Evolutionary conservation across 1,284 basidiomycete species (phyloP).

Genomic region (Puccinia triticina): DNA sequence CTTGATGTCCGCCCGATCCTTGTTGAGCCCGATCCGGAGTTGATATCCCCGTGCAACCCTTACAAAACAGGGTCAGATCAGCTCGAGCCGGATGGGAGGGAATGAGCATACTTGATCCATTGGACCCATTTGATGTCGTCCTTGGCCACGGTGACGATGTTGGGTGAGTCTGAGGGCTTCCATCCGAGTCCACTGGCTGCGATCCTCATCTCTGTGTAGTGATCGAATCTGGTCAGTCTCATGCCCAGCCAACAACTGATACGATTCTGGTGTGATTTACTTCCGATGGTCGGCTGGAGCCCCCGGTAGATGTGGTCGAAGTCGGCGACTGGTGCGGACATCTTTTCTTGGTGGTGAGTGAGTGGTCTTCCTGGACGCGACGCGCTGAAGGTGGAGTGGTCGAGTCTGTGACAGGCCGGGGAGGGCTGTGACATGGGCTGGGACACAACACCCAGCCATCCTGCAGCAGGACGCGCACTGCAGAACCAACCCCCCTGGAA

Average conservation of each 20-base stretch:
- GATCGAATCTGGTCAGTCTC: not conserved
- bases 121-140: constrained; percentile 81
- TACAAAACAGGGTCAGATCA: not conserved
- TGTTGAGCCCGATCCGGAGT: constrained; percentile 75
- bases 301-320: constrained; percentile 82
- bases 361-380: too few species aligned
- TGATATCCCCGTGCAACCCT: constrained; percentile 90
- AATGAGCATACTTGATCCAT: constrained; percentile 69
- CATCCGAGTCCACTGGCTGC: constrained; percentile 87
- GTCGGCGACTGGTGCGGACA: constrained; percentile 64
- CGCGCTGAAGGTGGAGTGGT: too few species aligned
- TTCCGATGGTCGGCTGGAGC: constrained; percentile 73
- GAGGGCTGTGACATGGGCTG: too few species aligned
- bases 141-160: constrained; percentile 69
- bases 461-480: too few species aligned
- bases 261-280: constrained; percentile 64
- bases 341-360: not conserved
- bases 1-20: constrained; percentile 65
- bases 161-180: constrained; percentile 69
- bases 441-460: too few species aligned
- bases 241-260: too few species aligned
- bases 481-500: too few species aligned
- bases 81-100: not conserved
- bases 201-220: constrained; percentile 75
- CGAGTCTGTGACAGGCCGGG: too few species aligned